Conservation (phyloP, 1,284 basidiomycete genomes). For the Exobasidium rhododendri region DNA sequence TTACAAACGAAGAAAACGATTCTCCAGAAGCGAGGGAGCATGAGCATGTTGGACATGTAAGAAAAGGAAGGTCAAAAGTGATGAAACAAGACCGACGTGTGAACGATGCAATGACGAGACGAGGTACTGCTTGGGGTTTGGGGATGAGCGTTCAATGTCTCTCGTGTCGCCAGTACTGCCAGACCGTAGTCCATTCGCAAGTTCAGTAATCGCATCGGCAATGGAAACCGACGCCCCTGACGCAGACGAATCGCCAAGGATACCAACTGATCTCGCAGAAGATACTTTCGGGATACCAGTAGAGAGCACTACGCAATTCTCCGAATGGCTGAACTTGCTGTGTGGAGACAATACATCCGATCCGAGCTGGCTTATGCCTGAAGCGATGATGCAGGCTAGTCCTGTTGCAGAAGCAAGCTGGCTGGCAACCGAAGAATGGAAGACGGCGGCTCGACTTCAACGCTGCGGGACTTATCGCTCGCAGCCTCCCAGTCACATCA, state of each 20-base stretch:
- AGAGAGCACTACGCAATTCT: background rate
- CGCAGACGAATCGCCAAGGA: background rate
- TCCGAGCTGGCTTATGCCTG: too few relatives aligned
- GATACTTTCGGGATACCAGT: background rate
- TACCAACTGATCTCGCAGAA: background rate
- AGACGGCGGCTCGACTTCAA: background rate
- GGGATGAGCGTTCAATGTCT: background rate
- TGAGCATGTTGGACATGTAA: slow-evolving; percentile 2
- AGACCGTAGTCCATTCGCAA: background rate
- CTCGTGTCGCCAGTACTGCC: too few relatives aligned
- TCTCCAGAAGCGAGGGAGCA: too few relatives aligned
- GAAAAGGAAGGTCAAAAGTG: slow-evolving; percentile 20
- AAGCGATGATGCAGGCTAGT: too few relatives aligned
- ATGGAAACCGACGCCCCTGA: background rate
- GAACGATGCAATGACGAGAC: slow-evolving; percentile 15
- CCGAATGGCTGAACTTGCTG: too few relatives aligned
- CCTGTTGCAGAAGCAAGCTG: too few relatives aligned
- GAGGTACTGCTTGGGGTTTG: background rate
- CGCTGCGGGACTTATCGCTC: background rate
- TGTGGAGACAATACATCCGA: too few relatives aligned
- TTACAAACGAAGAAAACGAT: too few relatives aligned
- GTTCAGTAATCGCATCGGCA: background rate
- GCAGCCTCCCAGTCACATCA: background rate
- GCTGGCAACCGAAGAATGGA: background rate
- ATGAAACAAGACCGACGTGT: slow-evolving; percentile 19